Evolutionary conservation across 2,329 filamentous ascomycete genomes (phyloP), one percentile per base, ranked within the genome.

Genomic region (Ophiocordyceps camponoti-floridani): DNA sequence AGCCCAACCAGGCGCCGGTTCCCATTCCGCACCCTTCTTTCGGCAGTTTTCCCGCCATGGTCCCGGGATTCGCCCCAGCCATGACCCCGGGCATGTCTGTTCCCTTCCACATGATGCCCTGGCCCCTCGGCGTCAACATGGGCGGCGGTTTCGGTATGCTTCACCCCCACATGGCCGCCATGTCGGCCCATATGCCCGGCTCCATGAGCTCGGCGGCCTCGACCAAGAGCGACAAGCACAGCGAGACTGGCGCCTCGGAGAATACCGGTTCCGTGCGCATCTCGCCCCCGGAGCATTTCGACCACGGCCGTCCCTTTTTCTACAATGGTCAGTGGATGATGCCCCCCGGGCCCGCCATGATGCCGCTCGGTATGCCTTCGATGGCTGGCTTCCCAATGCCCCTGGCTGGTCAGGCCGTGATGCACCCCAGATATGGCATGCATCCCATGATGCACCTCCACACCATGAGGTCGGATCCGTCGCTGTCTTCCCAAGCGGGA

Each of bases 251-350:
- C 28, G 47, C 51, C n/a, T 43, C 53, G 12, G 58, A 62, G 37
- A 64, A 58, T 44, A 43, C 53, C 16, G 58, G 54, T 41, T 52
- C 57, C 14, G 51, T 57, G 31, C 57, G 54, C 38, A 53, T 65
- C 37, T 61, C 66, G 2, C 59, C 64, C 11, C 61, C 64, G 0
- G 67, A 68, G 16, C 63, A 68, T 44, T 65, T 69, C 45, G 70
- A 74, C 44, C 61, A 58, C 26, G 62, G 52, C 30, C 64, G 64
- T 33, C 66, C 69, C 1, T 69, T 66, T 50, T 58, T 62, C 46
- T 59, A 58, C 52, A 67, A 70, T 43, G 65, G 66, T 1, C 66
- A 69, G 44, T 61, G 66, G 57, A 53, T 67, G 49, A 60, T 67
- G 47, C 63, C 57, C 4, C 49, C 53, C 27, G 50, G 51, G 13